Conservation (phyloP, 495 filamentous ascomycete genomes). For the Letharia columbiana region DNA sequence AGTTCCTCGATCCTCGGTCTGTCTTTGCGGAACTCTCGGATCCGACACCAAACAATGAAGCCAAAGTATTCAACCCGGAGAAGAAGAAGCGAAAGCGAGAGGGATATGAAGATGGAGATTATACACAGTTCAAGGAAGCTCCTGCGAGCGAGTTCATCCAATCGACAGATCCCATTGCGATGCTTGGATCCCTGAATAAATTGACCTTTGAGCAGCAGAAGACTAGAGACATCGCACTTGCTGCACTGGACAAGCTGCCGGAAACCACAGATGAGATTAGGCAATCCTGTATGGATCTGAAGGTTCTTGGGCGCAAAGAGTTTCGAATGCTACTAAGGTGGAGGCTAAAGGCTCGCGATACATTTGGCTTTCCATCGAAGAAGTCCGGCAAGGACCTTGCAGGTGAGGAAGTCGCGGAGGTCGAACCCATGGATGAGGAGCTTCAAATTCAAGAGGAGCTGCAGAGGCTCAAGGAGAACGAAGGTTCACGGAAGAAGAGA, state of each 20-base stretch:
- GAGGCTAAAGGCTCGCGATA: slow-evolving; percentile 81
- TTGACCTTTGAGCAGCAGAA: slow-evolving; percentile 68
- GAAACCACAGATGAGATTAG: slow-evolving; percentile 87
- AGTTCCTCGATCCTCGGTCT: slow-evolving; percentile 79
- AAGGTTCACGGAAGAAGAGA: slow-evolving; percentile 63
- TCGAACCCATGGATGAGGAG: slow-evolving; percentile 90
- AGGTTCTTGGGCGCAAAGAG: slow-evolving; percentile 85
- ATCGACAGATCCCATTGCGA: slow-evolving; percentile 89
- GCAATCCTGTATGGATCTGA: slow-evolving; percentile 77
- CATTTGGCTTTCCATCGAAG: slow-evolving; percentile 80
- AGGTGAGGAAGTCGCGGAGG: slow-evolving; percentile 66
- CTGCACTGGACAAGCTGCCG: slow-evolving; percentile 78
- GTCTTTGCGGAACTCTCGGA: slow-evolving; percentile 93
- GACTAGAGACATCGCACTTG: slow-evolving; percentile 77
- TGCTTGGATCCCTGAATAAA: slow-evolving; percentile 78
- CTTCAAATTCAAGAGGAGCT: slow-evolving; percentile 80
- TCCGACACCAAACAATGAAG: slow-evolving; percentile 89
- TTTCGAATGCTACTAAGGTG: slow-evolving; percentile 90
- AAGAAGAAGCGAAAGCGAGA: slow-evolving; percentile 93
- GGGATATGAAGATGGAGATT: slow-evolving; percentile 95
- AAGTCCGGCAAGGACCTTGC: slow-evolving; percentile 37
- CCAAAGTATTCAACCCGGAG: slow-evolving; percentile 95
- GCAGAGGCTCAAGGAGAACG: slow-evolving; percentile 68
- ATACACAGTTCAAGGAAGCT: slow-evolving; percentile 81
- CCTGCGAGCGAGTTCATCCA: slow-evolving; percentile 90